These are phyloP conservation scores for Suillus subalutaceus DNA, from an alignment of 768 basidiomycete species.

Conservation along the genomic window DNA sequence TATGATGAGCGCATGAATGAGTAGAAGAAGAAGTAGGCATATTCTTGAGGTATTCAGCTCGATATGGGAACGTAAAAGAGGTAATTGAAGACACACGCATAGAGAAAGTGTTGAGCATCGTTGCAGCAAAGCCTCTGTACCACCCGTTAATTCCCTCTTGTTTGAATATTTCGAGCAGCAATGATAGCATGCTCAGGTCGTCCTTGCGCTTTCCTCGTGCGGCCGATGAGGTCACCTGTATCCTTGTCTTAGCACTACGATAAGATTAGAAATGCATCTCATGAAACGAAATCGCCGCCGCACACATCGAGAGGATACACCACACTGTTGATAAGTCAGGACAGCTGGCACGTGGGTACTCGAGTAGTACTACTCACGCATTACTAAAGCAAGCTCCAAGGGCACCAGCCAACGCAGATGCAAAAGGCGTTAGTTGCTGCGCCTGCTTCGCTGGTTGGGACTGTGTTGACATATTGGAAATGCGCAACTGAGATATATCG, in stretches of 20 bases:
- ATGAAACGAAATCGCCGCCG: conserved; percentile 31
- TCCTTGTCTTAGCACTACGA: conserved; percentile 86
- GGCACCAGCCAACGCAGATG: conserved; percentile 89
- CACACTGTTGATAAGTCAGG: conserved; percentile 49
- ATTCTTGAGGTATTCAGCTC: conserved; percentile 60
- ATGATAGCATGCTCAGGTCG: conserved; percentile 56
- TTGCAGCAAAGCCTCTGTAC: conserved; percentile 93
- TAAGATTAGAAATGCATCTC: conserved; percentile 12
- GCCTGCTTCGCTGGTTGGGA: conserved; percentile 57
- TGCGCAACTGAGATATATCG: neutral
- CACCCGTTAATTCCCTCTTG: conserved; percentile 82
- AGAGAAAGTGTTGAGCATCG: conserved; percentile 98
- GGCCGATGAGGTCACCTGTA: conserved; percentile 75
- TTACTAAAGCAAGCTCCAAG: conserved; percentile 92
- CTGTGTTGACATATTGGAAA: conserved; percentile 38
- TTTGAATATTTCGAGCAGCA: conserved; percentile 72
- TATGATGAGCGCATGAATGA: conserved; percentile 86
- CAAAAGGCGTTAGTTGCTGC: conserved; percentile 79
- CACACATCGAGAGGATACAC: conserved; percentile 97
- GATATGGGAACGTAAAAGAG: neutral
- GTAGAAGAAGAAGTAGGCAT: conserved; percentile 99
- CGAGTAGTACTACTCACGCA: conserved; percentile 60
- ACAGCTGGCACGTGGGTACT: conserved; percentile 11
- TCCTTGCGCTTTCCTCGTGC: conserved; percentile 55
- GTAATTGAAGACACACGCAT: conserved; percentile 68